Percentiles rank a stretch among this genome's conserved stretches.
Conservation (phyloP, 805 yeast genomes). For the Wickerhamiella sergipiensis region DNA sequence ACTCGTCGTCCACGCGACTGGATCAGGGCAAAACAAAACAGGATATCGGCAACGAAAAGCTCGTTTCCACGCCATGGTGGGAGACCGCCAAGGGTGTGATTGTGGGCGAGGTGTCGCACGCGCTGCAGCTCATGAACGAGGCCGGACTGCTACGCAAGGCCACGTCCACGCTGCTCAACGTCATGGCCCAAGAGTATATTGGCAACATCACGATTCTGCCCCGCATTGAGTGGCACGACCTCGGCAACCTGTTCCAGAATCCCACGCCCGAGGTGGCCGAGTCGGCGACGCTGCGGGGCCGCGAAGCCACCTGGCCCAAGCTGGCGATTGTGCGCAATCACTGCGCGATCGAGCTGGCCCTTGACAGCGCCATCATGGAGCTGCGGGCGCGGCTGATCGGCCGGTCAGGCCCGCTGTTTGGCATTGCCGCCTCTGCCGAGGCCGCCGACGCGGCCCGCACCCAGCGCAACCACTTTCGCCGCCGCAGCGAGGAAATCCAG, state of each 20-base stretch:
- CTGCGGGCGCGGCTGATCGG: constrained; percentile 32
- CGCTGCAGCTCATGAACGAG: constrained; percentile 57
- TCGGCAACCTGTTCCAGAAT: constrained; percentile 53
- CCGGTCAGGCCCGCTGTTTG: background rate
- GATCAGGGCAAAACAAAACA: constrained; percentile 20
- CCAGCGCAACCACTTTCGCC: background rate
- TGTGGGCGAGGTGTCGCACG: constrained; percentile 64
- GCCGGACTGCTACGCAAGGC: constrained; percentile 62
- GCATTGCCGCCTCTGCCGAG: background rate
- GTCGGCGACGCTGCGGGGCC: constrained; percentile 66
- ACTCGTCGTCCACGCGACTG: background rate
- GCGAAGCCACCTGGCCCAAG: constrained; percentile 89
- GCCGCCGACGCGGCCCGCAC: background rate
- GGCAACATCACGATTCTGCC: constrained; percentile 94
- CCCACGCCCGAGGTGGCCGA: constrained; percentile 69
- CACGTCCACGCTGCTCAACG: constrained; percentile 58
- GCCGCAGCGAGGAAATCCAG: constrained; percentile 1
- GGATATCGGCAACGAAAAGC: background rate
- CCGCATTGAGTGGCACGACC: constrained; percentile 42
- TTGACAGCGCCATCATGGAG: constrained; percentile 64
- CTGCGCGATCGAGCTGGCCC: constrained; percentile 76
- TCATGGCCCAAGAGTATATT: constrained; percentile 73
- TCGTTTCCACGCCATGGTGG: constrained; percentile 1
- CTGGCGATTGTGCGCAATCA: constrained; percentile 74
- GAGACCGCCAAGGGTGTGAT: constrained; percentile 26